Percentiles rank a stretch among this genome's conserved stretches.
phyloP scores from a whole-genome alignment of 345 rosid species.

The Citrus inodora region DNA sequence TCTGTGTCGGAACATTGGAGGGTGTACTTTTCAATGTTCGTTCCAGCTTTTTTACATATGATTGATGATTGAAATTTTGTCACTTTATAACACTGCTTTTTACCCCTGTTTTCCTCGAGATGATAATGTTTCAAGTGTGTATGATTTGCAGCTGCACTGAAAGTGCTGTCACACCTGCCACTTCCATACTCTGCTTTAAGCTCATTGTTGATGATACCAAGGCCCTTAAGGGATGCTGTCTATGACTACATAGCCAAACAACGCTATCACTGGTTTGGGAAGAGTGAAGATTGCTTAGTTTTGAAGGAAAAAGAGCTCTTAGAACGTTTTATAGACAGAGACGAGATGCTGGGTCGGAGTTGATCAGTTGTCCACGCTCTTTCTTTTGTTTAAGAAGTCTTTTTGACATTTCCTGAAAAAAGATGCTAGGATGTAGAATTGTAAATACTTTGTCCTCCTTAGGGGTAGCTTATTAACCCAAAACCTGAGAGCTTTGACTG shows the following conservation, averaged over 20 bases:
- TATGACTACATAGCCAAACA: slow-evolving; percentile 72
- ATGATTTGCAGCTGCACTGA: slow-evolving; percentile 67
- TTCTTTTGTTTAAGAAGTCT: neutral
- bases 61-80: neutral
- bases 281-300: slow-evolving; percentile 64
- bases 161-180: slow-evolving; percentile 71
- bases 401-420: neutral
- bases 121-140: neutral
- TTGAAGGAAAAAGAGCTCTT: slow-evolving; percentile 64
- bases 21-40: neutral
- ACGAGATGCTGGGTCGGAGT: slow-evolving; percentile 48
- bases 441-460: neutral
- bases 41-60: neutral
- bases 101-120: neutral
- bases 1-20: neutral
- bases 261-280: slow-evolving; percentile 81
- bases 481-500: neutral
- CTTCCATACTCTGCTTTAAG: slow-evolving; percentile 74
- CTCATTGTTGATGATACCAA: slow-evolving; percentile 49
- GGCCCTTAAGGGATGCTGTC: slow-evolving; percentile 66
- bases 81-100: neutral
- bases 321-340: slow-evolving; percentile 76
- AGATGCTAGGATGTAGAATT: neutral
- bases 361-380: neutral
- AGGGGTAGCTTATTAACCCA: neutral